Conservation (phyloP, 106 monocot species). For the Dioscorea dumetorum region DNA sequence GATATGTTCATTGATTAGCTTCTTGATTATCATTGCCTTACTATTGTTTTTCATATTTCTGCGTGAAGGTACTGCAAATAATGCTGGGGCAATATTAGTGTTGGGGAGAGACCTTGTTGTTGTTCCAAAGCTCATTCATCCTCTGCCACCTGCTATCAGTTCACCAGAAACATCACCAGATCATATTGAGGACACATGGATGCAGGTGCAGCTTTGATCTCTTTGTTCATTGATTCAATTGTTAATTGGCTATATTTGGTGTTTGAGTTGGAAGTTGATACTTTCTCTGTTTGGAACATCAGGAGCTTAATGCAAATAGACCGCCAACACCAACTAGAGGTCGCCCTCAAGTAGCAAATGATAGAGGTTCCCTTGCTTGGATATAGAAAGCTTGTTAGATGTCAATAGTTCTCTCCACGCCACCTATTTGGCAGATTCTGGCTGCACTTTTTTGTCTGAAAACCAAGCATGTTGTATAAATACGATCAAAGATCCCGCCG, state of each 20-base stretch:
- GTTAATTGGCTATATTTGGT: too few relatives aligned
- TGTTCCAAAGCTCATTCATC: conserved; percentile 98
- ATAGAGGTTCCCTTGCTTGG: conserved; percentile 89
- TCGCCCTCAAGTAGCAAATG: conserved; percentile 75
- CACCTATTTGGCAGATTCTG: conserved; percentile 1
- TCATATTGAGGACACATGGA: conserved; percentile 97
- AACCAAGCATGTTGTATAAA: conserved; percentile 5
- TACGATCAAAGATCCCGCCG: neutral
- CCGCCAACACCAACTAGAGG: conserved; percentile 93
- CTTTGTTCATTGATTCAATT: too few relatives aligned
- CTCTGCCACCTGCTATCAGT: conserved; percentile 79
- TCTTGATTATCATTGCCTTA: neutral
- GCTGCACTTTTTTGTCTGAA: conserved; percentile 2
- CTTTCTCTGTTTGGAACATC: neutral
- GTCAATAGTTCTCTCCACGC: conserved; percentile 6
- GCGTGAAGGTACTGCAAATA: conserved; percentile 88
- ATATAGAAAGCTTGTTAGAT: conserved; percentile 27
- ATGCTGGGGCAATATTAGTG: conserved; percentile 97
- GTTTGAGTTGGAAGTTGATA: too few relatives aligned
- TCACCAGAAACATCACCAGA: conserved; percentile 92
- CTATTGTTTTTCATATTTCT: neutral
- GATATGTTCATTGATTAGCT: too few relatives aligned
- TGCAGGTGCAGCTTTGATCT: conserved; percentile 59
- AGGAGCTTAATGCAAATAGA: conserved; percentile 99
- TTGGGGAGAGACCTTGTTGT: conserved; percentile 99